These are phyloP conservation scores for Leccinum obscurum DNA, from an alignment of 768 basidiomycete genomes.

Conservation along the genomic window DNA sequence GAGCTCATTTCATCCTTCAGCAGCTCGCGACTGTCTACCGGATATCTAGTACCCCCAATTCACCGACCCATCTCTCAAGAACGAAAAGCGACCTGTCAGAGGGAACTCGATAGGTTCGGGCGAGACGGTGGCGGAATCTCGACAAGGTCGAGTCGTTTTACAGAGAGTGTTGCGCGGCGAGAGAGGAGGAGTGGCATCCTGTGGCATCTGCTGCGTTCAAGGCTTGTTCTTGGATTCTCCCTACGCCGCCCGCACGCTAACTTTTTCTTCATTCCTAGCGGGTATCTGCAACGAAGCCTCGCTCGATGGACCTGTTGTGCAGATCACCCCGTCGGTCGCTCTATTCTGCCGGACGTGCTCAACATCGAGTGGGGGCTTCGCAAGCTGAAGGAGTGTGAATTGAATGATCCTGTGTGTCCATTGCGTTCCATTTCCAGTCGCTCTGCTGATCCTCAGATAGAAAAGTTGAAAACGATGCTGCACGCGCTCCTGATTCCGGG, in stretches of 20 bases:
- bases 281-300: no score
- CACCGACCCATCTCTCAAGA: conserved; percentile 73
- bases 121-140: conserved; percentile 70
- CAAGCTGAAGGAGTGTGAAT: conserved; percentile 48
- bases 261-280: conserved; percentile 20
- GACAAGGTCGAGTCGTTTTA: conserved; percentile 81
- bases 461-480: conserved; percentile 79
- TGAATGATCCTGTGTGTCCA: conserved; percentile 30
- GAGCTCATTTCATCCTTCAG: no score
- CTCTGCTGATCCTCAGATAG: conserved; percentile 36
- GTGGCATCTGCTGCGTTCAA: conserved; percentile 41
- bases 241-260: no score
- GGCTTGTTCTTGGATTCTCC: background rate
- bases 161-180: conserved; percentile 76
- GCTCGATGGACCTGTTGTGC: no score
- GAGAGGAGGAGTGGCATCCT: conserved; percentile 68
- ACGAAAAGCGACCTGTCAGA: conserved; percentile 72
- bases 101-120: conserved; percentile 27
- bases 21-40: no score
- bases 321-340: no score
- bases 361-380: no score
- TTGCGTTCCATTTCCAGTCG: background rate
- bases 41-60: conserved; percentile 71
- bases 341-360: no score
- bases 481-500: conserved; percentile 81